phyloP scores from a whole-genome alignment of 768 basidiomycete species.

The Hygrophorus pudorinus region DNA sequence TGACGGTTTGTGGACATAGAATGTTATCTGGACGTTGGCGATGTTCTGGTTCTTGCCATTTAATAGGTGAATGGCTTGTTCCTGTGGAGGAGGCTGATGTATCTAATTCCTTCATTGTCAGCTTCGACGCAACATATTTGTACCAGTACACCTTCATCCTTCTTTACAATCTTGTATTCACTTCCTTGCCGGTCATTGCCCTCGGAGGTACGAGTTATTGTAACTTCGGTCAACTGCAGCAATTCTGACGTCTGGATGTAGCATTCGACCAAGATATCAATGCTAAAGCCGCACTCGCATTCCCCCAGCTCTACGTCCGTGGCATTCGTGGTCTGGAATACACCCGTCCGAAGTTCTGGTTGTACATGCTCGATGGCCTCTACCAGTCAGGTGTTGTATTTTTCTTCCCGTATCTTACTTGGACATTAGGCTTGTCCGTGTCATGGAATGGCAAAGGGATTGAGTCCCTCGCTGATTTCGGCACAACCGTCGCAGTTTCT shows the following conservation, averaged over 20 bases:
- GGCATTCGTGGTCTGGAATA: slow-evolving; percentile 93
- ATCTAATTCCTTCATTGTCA: slow-evolving; percentile 19
- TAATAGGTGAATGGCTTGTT: slow-evolving; percentile 49
- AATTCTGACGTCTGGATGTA: slow-evolving; percentile 16
- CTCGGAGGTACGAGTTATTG: slow-evolving; percentile 58
- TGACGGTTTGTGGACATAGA: slow-evolving; percentile 29
- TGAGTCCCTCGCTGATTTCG: slow-evolving; percentile 77
- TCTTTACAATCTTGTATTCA: slow-evolving; percentile 87
- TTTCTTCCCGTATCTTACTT: slow-evolving; percentile 74
- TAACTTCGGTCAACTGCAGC: slow-evolving; percentile 1
- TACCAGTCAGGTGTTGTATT: slow-evolving; percentile 87
- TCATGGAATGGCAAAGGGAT: slow-evolving; percentile 78
- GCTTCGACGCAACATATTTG: slow-evolving; percentile 91
- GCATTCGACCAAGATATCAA: slow-evolving; percentile 96
- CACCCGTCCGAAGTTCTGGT: slow-evolving; percentile 85
- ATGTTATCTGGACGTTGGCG: slow-evolving; percentile 87
- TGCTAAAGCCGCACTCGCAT: slow-evolving; percentile 79
- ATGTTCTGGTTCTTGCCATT: slow-evolving; percentile 93
- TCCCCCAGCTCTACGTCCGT: slow-evolving; percentile 91
- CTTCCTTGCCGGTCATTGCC: slow-evolving; percentile 83
- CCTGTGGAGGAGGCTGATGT: neutral
- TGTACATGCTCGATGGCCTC: slow-evolving; percentile 89
- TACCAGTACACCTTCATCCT: slow-evolving; percentile 94
- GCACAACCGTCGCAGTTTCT: slow-evolving; percentile 81
- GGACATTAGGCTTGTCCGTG: slow-evolving; percentile 51